Evolutionary conservation across 768 basidiomycete species (phyloP), one percentile per base, ranked within the genome.

Genomic region (Tulasnella sp.): DNA sequence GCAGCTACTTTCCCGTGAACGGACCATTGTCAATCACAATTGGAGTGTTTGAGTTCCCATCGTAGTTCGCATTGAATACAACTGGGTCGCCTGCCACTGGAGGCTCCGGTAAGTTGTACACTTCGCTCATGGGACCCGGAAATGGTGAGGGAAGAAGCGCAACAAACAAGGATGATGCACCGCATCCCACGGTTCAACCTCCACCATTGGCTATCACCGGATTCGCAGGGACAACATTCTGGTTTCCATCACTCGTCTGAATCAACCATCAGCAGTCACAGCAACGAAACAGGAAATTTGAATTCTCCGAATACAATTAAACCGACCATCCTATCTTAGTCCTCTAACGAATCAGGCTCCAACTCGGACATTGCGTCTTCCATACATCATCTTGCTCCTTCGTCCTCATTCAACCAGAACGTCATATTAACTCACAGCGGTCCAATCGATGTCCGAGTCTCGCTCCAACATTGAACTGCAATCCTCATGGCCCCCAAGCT

Each of bases 1-100:
- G 73, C 68, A 52, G 79, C 31, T 11, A 11, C 58, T 37, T 67
- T 79, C 79, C 67, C 80, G 36, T 19, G 14, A 31, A 76, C 79
- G 38, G 31, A 79, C 83, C 95, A 79, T 96, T 96, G 86, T 97
- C 95, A 79, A 96, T 92, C 79, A 94, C 86, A 77, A 96, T 88
- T 0, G 94, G 92, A 0, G 88, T 89, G 58, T 83, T 81, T 8
- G 85, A 83, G 12, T 80, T 83, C 45, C 89, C 87, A 80, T 89
- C 86, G 79, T 92, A 93, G 15, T 78, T 78, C 19, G 38, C 17
- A 29, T 70, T 40, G 40, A 76, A 68, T 22, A n/a, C 40, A 29
- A 76, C 31, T 29, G 75, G 67, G 37, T 68, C 38, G 69, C 36
- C 67, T 68, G 52, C 38, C 34, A 67, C 37, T n/a, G 37, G 67